phyloP scores from a whole-genome alignment of 306 rosid species.

The Gynostemma pentaphyllum region DNA sequence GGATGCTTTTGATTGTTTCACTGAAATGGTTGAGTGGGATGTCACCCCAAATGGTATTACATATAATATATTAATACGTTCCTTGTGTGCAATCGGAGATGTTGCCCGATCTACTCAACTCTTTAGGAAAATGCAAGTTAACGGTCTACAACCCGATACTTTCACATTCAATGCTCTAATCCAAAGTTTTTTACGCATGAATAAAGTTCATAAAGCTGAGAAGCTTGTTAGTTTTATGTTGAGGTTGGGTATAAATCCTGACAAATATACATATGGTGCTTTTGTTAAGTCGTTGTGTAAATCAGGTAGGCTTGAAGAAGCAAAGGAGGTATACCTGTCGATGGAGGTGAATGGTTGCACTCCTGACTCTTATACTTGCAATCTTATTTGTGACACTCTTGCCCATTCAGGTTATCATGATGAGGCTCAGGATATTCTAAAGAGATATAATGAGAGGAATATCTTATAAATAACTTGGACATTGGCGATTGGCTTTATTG shows the following conservation, averaged over 20 bases:
- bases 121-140: conserved; percentile 48
- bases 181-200: conserved; percentile 40
- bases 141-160: conserved; percentile 57
- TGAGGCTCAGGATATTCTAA: conserved; percentile 38
- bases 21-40: conserved; percentile 75
- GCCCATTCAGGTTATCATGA: conserved; percentile 22
- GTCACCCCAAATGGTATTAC: conserved; percentile 49
- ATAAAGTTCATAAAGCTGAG: conserved; percentile 55
- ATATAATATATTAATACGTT: conserved; percentile 66
- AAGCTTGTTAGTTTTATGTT: conserved; percentile 44
- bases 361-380: conserved; percentile 50
- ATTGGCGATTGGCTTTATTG: neutral
- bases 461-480: neutral
- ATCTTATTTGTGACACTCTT: conserved; percentile 33
- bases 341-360: conserved; percentile 51
- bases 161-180: conserved; percentile 61
- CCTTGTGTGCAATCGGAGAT: conserved; percentile 51
- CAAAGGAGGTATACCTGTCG: conserved; percentile 52
- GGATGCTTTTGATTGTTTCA: conserved; percentile 64
- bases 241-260: conserved; percentile 49
- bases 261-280: conserved; percentile 46
- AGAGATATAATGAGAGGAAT: conserved; percentile 8
- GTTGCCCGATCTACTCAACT: conserved; percentile 38
- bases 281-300: conserved; percentile 44
- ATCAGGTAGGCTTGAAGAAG: conserved; percentile 50